Evolutionary conservation across 768 basidiomycete genomes (phyloP), one percentile per base, ranked within the genome.

Genomic region (Leccinum broughii): DNA sequence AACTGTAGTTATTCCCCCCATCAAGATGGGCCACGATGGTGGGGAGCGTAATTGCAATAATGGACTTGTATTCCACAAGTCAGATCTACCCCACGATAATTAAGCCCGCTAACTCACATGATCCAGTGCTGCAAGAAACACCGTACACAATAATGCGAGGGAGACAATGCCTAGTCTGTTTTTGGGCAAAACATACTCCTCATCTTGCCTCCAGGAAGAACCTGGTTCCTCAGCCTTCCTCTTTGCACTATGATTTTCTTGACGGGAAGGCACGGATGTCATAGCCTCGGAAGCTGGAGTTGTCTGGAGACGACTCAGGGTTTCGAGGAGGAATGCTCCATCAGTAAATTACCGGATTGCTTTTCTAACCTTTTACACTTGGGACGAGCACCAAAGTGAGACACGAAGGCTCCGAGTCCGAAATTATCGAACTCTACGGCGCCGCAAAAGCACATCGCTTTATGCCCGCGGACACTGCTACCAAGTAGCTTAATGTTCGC

Each of bases 21-120:
- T 83, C 82, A 0, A 90, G 78, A 32, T 87, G 70, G 7, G 67
- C 73, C 22, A 88, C 85, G 51, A 91, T 90, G 1, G 86, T 89
- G 2, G 89, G 88, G 20, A 90, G 72, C 8, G 89, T 87, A 9
- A 87, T 89, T 8, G 87, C 81, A 28, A 89, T 82, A 57, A 85
- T 85, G 13, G 83, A 84, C 83, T 85, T 54, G 14, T 28, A 22
- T 37, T 28, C 65, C 58, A 34, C 30, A 51, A 41, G 30, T 51
- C 24, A n/a, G 44, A 15, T 20, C 32, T 35, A 32, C 22, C n/a
- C 14, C 44, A 20, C 35, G 39, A 22, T 28, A 32, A 39, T 13
- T 17, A 1, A 55, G 22, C 44, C 50, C 10, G 61, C 10, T 13
- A 15, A 57, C 56, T 30, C 60, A 85, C 85, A 74, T 86, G 83